phyloP scores from a whole-genome alignment of 2,329 filamentous ascomycete species.

The Myotisia sp. region DNA sequence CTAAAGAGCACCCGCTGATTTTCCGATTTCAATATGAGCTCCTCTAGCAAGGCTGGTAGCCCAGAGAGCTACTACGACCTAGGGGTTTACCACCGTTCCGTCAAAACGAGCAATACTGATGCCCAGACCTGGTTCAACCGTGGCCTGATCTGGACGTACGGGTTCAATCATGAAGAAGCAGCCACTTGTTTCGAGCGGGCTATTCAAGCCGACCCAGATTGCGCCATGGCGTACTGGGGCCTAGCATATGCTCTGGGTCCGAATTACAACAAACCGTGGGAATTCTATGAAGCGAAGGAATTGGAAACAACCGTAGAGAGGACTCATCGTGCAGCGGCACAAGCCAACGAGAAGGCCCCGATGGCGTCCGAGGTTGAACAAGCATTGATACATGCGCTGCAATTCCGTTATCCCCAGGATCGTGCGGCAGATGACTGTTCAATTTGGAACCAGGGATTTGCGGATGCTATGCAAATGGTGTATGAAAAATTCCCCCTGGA shows the following conservation, averaged over 20 bases:
- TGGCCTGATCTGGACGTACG: slow-evolving; percentile 59
- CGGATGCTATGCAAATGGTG: slow-evolving; percentile 44
- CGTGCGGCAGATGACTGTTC: slow-evolving; percentile 37
- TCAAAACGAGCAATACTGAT: slow-evolving; percentile 39
- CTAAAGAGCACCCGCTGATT: no score
- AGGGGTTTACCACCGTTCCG: slow-evolving; percentile 41
- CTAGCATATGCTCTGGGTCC: slow-evolving; percentile 51
- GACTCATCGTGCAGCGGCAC: slow-evolving; percentile 32
- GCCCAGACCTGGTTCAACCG: slow-evolving; percentile 57
- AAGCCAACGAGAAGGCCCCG: slow-evolving; percentile 33
- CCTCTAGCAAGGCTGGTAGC: no score
- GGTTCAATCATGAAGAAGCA: slow-evolving; percentile 63
- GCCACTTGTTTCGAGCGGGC: slow-evolving; percentile 34
- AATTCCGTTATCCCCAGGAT: slow-evolving; percentile 45
- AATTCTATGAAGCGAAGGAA: slow-evolving; percentile 49
- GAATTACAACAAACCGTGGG: slow-evolving; percentile 65
- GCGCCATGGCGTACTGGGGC: slow-evolving; percentile 35
- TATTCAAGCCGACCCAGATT: slow-evolving; percentile 24
- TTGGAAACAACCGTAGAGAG: slow-evolving; percentile 36
- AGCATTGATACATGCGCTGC: slow-evolving; percentile 50
- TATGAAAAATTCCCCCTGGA: slow-evolving; percentile 42
- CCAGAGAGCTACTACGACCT: slow-evolving; percentile 36
- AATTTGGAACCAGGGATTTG: slow-evolving; percentile 46
- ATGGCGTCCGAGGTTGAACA: slow-evolving; percentile 35
- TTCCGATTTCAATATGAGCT: no score